Evolutionary conservation across 306 rosid species (phyloP), one percentile per base, ranked within the genome.

Genomic region (Arachis stenosperma): DNA sequence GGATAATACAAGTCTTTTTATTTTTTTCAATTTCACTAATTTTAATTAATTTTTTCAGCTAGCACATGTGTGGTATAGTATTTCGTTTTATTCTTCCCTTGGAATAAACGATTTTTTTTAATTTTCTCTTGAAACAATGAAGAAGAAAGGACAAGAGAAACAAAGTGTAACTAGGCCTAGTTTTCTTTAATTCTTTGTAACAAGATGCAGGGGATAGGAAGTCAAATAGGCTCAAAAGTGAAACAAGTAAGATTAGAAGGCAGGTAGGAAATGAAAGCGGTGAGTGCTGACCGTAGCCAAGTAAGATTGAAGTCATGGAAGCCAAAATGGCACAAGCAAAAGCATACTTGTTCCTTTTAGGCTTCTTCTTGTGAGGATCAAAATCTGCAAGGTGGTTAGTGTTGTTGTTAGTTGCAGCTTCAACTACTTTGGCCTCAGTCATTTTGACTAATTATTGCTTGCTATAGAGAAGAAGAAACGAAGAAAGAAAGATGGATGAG

Each of bases 231-330:
- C 46, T 42, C 8, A 42, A 6, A 42, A 42, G 2, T 42, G 7
- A 22, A 22, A 22, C 27, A 22, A 22, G 27, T 22, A 22, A 22
- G 27, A 22, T 22, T 22, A 22, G 37, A 33, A 33, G 37, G 37
- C 4, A 33, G 37, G 37, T 22, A 22, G 37, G 4, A 33, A 4
- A 2, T 2, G 37, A 2, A 4, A 33, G 37, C 4, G 27, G 27
- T 22, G 27, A 33, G 37, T 33, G 69, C 82, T 84, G 8, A 92
- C 98, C 98, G 14, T 92, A 92, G 61, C 98, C 98, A 4, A 92
- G 92, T 41, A 92, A 75, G 81, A 88, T 78, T 57, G 98, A 89
- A 67, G 88, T 86, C 92, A 90, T 89, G 82, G 98, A 88, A 47
- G 98, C 98, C 75, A 92, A 77, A 3, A 79, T 55, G 36, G 96